These are phyloP conservation scores for Cyclaneusma minus DNA, from an alignment of 2,329 filamentous ascomycete genomes.

Conservation along the genomic window DNA sequence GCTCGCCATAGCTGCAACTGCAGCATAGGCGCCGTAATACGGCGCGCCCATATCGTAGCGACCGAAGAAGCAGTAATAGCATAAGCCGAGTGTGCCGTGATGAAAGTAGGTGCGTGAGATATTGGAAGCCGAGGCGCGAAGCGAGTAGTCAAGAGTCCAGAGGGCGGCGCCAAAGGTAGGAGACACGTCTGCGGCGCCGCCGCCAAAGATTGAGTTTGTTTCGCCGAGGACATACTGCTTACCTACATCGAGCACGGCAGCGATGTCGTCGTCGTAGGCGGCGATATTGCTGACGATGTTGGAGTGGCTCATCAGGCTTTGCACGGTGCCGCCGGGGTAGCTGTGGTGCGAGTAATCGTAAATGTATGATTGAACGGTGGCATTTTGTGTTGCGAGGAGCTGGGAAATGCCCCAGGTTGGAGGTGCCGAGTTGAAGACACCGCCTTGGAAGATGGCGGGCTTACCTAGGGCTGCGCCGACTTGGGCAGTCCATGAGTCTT, in stretches of 20 bases:
- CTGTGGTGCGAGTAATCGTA: constrained; percentile 16
- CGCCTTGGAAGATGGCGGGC: constrained; percentile 13
- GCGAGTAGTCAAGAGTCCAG: constrained; percentile 14
- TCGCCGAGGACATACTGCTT: constrained; percentile 17
- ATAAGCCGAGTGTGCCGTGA: constrained; percentile 14
- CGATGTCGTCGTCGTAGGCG: constrained; percentile 9
- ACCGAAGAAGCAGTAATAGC: constrained; percentile 17
- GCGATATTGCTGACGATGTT: constrained; percentile 11
- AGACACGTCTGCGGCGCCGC: constrained; percentile 11
- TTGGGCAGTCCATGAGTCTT: constrained; percentile 12
- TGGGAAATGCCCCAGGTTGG: constrained; percentile 15
- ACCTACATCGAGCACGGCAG: constrained; percentile 9
- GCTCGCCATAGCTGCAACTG: constrained; percentile 11
- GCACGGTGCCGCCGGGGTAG: constrained; percentile 3
- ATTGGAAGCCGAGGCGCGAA: constrained; percentile 7
- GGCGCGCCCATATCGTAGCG: constrained; percentile 12
- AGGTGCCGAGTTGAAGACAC: constrained; percentile 12
- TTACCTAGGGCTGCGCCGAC: constrained; percentile 10
- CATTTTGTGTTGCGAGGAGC: constrained; percentile 11
- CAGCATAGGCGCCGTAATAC: constrained; percentile 16
- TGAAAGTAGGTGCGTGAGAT: constrained; percentile 15
- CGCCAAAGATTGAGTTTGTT: constrained; percentile 15
- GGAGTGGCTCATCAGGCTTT: constrained; percentile 13
- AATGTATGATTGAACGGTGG: constrained; percentile 7
- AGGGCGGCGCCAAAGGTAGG: constrained; percentile 15